phyloP scores from a whole-genome alignment of 2,329 filamentous ascomycete species.

The Penicillium sp. region DNA sequence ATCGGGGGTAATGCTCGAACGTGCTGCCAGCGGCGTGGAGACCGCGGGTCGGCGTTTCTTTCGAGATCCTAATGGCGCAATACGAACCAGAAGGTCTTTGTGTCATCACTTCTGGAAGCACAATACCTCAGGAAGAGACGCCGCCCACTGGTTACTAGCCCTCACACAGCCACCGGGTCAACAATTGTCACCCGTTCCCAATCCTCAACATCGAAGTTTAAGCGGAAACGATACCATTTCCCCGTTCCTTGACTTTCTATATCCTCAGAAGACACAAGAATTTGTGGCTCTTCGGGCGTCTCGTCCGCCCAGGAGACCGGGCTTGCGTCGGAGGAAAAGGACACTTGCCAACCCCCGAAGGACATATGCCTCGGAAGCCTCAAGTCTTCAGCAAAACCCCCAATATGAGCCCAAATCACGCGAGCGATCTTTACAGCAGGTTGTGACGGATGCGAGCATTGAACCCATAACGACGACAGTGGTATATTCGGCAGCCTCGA shows the following conservation, averaged over 20 bases:
- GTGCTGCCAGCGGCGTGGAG: slow-evolving; percentile 51
- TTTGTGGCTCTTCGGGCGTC: slow-evolving; percentile 23
- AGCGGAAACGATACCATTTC: slow-evolving; percentile 19
- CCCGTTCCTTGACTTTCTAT: slow-evolving; percentile 42
- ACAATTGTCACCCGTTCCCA: slow-evolving; percentile 16
- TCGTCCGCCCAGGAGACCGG: slow-evolving; percentile 23
- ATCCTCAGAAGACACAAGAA: slow-evolving; percentile 33
- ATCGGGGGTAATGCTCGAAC: slow-evolving; percentile 52
- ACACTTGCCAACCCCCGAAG: slow-evolving; percentile 21
- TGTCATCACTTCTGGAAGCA: slow-evolving; percentile 39
- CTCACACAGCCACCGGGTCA: slow-evolving; percentile 27
- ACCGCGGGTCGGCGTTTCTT: slow-evolving; percentile 49
- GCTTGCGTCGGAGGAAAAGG: slow-evolving; percentile 30
- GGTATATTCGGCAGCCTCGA: neutral
- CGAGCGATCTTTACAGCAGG: neutral
- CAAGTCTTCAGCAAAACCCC: neutral
- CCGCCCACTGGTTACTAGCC: slow-evolving; percentile 35
- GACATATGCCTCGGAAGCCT: slow-evolving; percentile 28
- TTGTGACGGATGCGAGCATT: neutral
- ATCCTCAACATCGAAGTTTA: slow-evolving; percentile 9
- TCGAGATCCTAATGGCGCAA: slow-evolving; percentile 39
- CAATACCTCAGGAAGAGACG: slow-evolving; percentile 29
- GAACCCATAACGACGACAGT: slow-evolving; percentile 11
- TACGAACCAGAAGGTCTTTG: slow-evolving; percentile 38
- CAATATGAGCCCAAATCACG: neutral